Percentiles rank a stretch among this genome's conserved stretches.
Evolutionary conservation across 2,329 filamentous ascomycete species (phyloP).

Genomic region (Fragosphaeria purpurea): DNA sequence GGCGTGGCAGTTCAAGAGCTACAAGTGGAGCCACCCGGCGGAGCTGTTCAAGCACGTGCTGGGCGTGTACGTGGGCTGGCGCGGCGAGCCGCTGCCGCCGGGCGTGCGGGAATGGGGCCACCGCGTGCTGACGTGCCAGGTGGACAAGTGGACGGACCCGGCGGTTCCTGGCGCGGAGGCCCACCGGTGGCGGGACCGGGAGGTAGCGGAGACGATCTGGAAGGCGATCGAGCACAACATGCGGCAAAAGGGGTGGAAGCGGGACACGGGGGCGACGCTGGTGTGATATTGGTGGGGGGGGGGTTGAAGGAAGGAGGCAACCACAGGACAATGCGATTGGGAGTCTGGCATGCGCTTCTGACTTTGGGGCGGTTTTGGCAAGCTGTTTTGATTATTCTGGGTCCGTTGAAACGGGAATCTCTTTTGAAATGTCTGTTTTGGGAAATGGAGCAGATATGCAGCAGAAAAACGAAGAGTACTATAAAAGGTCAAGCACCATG

Average conservation of each 20-base stretch:
- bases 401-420: no score
- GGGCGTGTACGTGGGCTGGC: conserved; percentile 86
- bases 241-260: conserved; percentile 73
- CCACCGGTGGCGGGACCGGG: conserved; percentile 72
- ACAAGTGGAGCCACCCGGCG: conserved; percentile 84
- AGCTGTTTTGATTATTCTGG: no score
- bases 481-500: no score
- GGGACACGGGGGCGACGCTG: conserved; percentile 53
- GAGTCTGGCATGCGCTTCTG: no score
- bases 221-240: conserved; percentile 79
- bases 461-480: no score
- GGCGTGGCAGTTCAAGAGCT: conserved; percentile 96
- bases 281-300: conserved; percentile 30
- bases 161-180: conserved; percentile 34
- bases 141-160: conserved; percentile 73
- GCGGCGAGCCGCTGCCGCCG: conserved; percentile 68
- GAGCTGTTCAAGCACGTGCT: conserved; percentile 85
- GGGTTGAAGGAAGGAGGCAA: no score
- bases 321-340: no score
- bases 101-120: conserved; percentile 78
- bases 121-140: conserved; percentile 63
- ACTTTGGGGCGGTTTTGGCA: no score
- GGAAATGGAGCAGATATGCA: no score
- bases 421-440: no score
- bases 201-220: conserved; percentile 91